phyloP scores from a whole-genome alignment of 116 monocot species.

The Papilionanthe hybrid region DNA sequence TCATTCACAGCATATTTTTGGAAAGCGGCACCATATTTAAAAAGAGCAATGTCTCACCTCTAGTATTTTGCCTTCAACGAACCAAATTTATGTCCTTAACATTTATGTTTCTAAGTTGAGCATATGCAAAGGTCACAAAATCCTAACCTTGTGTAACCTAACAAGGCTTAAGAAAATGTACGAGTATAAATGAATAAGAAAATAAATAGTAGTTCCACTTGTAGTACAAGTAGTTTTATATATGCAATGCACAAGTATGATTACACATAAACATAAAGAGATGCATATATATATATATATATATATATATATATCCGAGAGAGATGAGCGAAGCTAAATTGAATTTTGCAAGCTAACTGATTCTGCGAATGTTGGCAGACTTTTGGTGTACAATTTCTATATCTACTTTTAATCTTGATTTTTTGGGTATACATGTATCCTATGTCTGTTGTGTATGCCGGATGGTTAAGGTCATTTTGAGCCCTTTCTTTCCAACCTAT shows the following conservation, averaged over 20 bases:
- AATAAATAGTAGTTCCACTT: background rate
- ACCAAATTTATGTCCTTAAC: background rate
- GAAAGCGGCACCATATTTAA: background rate
- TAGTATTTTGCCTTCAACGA: background rate
- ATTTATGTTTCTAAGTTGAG: background rate
- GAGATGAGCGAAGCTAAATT: too few relatives aligned
- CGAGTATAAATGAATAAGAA: background rate
- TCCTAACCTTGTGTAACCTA: background rate
- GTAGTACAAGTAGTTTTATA: too few relatives aligned
- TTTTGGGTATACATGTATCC: too few relatives aligned
- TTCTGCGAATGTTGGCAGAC: too few relatives aligned
- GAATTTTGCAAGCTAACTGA: too few relatives aligned
- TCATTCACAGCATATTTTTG: background rate
- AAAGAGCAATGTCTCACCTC: background rate
- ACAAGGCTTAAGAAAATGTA: background rate
- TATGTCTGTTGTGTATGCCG: too few relatives aligned
- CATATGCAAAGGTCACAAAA: background rate
- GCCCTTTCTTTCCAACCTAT: too few relatives aligned
- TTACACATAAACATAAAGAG: background rate
- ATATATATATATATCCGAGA: too few relatives aligned
- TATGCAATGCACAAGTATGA: background rate
- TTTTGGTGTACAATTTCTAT: too few relatives aligned
- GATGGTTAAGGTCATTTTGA: too few relatives aligned
- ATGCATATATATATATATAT: background rate
- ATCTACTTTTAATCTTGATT: too few relatives aligned